Conservation (phyloP, 2,329 filamentous ascomycete species). For the Sporothrix brunneoviolacea region DNA sequence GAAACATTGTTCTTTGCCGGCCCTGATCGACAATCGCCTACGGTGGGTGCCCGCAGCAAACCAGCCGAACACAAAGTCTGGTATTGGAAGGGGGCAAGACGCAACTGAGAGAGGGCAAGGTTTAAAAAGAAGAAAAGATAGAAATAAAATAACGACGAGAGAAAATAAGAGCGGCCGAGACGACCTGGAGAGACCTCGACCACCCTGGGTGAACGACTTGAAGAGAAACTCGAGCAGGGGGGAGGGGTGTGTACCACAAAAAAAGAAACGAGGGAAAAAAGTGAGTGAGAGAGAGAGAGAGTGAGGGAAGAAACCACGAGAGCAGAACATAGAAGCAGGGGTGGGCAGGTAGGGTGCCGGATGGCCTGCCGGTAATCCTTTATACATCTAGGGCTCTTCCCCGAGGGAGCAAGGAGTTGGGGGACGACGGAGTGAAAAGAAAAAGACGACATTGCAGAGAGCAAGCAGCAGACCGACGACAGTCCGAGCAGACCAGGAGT, state of each 20-base stretch:
- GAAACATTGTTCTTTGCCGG: conserved; percentile 17
- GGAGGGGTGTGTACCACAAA: conserved; percentile 2
- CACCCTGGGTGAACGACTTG: background rate
- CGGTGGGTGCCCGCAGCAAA: conserved; percentile 8
- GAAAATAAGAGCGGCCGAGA: conserved; percentile 3
- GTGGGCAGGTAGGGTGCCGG: background rate
- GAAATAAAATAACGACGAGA: background rate
- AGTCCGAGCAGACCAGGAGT: no score
- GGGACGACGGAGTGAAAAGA: no score
- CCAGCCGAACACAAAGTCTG: conserved; percentile 7
- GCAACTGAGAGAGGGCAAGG: background rate
- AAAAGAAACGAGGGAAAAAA: background rate
- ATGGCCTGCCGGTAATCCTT: conserved; percentile 7
- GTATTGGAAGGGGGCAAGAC: conserved; percentile 6
- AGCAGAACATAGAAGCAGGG: background rate
- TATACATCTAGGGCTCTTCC: conserved; percentile 12
- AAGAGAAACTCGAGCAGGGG: background rate
- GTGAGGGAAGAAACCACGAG: background rate
- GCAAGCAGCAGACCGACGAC: background rate
- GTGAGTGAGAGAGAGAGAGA: background rate
- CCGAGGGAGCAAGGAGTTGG: background rate
- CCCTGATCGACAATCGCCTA: conserved; percentile 19
- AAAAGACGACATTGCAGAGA: background rate
- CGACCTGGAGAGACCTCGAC: background rate
- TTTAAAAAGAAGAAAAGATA: background rate